phyloP scores from a whole-genome alignment of 2,329 filamentous ascomycete genomes.

The Pseudogymnoascus destructans region DNA sequence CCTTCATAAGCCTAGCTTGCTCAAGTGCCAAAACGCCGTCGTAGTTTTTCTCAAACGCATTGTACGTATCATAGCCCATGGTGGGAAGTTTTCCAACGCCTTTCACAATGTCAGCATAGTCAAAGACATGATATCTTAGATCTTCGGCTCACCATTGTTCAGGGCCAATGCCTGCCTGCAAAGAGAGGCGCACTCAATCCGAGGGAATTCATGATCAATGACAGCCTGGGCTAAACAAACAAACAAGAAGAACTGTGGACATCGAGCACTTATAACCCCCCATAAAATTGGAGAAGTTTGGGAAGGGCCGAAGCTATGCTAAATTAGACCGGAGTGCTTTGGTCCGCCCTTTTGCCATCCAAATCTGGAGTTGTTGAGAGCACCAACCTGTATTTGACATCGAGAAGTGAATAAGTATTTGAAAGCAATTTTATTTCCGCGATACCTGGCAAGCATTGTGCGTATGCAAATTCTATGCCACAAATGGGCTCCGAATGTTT shows the following conservation, averaged over 20 bases:
- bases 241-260: neutral
- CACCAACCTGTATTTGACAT: neutral
- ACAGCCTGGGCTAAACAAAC: neutral
- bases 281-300: constrained; percentile 1
- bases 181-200: neutral
- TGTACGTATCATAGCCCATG: neutral
- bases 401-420: neutral
- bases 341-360: neutral
- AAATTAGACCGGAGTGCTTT: neutral
- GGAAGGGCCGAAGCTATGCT: neutral
- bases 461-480: neutral
- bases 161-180: neutral
- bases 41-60: constrained; percentile 3
- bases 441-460: neutral
- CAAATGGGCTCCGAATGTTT: neutral
- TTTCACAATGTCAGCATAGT: neutral
- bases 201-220: neutral
- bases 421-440: neutral
- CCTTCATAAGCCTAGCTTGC: neutral
- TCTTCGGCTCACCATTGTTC: neutral
- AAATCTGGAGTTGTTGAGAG: neutral
- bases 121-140: neutral
- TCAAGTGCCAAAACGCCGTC: neutral
- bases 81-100: neutral
- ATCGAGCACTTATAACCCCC: neutral